Conservation (phyloP, 257 asterid genomes). For the Cinchona pubescens region DNA sequence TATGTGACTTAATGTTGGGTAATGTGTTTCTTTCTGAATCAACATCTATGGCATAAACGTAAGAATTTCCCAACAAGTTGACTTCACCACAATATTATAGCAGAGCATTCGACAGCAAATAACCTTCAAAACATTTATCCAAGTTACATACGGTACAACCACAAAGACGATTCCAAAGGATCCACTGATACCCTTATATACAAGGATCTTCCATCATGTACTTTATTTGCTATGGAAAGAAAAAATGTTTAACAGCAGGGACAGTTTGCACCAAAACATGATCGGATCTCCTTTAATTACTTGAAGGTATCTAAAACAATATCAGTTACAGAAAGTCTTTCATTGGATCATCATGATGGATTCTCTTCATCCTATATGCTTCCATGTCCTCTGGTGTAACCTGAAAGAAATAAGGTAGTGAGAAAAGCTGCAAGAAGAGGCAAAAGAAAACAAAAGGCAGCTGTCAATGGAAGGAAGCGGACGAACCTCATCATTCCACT, state of each 20-base stretch:
- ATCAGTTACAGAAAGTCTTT: constrained; percentile 58
- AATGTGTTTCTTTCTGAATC: too few relatives aligned
- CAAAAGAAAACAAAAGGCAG: not conserved
- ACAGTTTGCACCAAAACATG: not conserved
- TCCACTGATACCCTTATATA: not conserved
- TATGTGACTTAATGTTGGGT: too few relatives aligned
- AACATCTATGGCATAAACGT: too few relatives aligned
- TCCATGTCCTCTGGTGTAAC: constrained; percentile 81
- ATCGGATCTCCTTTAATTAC: not conserved
- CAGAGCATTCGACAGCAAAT: not conserved
- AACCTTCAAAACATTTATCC: not conserved
- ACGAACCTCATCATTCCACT: constrained; percentile 86
- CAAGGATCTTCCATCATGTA: not conserved
- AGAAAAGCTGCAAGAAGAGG: constrained; percentile 3
- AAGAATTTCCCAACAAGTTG: too few relatives aligned
- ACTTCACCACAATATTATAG: not conserved
- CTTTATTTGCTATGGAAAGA: not conserved
- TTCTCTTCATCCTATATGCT: constrained; percentile 75
- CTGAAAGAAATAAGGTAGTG: constrained; percentile 26
- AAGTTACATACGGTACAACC: not conserved
- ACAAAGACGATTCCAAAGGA: not conserved
- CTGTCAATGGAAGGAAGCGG: not conserved
- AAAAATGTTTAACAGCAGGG: not conserved
- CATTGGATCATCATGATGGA: constrained; percentile 85
- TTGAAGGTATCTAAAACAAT: not conserved